phyloP scores from a whole-genome alignment of 2,329 filamentous ascomycete genomes.

The Ceratocystis albifundus region DNA sequence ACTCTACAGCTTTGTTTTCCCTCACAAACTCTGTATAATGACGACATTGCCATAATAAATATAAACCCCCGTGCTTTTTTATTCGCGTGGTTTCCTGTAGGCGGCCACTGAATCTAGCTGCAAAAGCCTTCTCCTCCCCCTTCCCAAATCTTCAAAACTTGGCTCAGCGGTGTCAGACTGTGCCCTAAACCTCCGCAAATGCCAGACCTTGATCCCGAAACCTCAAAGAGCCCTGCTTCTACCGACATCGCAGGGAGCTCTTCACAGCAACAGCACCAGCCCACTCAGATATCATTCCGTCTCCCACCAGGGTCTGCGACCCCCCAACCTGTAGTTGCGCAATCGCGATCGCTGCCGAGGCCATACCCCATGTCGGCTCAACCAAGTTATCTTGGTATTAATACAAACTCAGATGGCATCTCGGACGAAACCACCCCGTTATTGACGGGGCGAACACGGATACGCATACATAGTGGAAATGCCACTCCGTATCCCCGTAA shows the following conservation, averaged over 20 bases:
- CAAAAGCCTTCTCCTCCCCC: background rate
- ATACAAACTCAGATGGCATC: conserved; percentile 18
- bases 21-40: background rate
- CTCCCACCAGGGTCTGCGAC: conserved; percentile 20
- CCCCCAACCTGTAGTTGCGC: conserved; percentile 22
- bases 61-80: background rate
- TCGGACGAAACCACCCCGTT: conserved; percentile 39
- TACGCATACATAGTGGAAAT: conserved; percentile 33
- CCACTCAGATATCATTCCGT: conserved; percentile 20
- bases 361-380: conserved; percentile 22
- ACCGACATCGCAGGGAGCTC: background rate
- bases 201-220: background rate
- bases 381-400: conserved; percentile 13
- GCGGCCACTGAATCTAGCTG: background rate
- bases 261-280: background rate
- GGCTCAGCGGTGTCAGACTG: background rate
- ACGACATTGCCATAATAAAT: background rate
- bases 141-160: background rate
- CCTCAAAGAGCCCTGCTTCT: background rate
- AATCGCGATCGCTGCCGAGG: conserved; percentile 22
- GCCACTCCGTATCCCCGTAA: conserved; percentile 21
- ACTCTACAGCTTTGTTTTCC: background rate
- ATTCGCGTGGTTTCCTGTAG: background rate
- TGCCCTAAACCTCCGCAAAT: background rate
- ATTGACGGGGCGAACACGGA: conserved; percentile 34